phyloP scores from a whole-genome alignment of 2,329 filamentous ascomycete genomes.

The Fusarium globosum region DNA sequence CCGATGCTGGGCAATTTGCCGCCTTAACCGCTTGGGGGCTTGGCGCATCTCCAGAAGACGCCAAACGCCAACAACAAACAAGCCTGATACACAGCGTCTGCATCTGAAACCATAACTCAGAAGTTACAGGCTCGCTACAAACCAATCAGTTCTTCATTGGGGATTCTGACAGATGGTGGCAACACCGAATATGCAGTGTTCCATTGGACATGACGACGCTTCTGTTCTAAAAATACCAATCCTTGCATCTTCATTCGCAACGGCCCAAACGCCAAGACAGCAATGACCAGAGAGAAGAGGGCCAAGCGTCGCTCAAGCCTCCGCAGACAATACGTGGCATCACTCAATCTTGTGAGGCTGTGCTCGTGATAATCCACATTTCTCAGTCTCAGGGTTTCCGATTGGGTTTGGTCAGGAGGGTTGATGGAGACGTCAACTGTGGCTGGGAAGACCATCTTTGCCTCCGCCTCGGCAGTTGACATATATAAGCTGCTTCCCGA shows the following conservation, averaged over 20 bases:
- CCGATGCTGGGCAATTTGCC: constrained; percentile 16
- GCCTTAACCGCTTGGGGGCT: constrained; percentile 14
- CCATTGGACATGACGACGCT: not conserved
- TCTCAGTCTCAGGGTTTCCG: not conserved
- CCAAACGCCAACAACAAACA: not conserved
- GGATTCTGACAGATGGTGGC: not conserved
- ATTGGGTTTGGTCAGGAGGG: constrained; percentile 7
- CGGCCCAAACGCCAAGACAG: constrained; percentile 18
- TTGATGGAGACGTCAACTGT: constrained; percentile 15
- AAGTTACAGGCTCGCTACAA: not conserved
- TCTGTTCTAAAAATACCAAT: constrained; percentile 21
- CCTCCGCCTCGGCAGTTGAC: constrained; percentile 1
- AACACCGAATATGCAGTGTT: not conserved
- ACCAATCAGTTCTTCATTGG: not conserved
- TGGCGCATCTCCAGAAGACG: not conserved
- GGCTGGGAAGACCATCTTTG: constrained; percentile 2
- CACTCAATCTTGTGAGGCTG: constrained; percentile 19
- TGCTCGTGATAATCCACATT: constrained; percentile 15
- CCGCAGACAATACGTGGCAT: constrained; percentile 28
- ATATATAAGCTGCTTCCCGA: constrained; percentile 11
- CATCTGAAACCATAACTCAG: not conserved
- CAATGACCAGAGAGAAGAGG: not conserved
- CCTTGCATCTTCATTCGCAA: constrained; percentile 14
- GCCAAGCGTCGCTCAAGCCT: constrained; percentile 8
- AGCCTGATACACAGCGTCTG: not conserved